phyloP scores from a whole-genome alignment of 768 basidiomycete genomes.

The Pleurotus cornucopiae region DNA sequence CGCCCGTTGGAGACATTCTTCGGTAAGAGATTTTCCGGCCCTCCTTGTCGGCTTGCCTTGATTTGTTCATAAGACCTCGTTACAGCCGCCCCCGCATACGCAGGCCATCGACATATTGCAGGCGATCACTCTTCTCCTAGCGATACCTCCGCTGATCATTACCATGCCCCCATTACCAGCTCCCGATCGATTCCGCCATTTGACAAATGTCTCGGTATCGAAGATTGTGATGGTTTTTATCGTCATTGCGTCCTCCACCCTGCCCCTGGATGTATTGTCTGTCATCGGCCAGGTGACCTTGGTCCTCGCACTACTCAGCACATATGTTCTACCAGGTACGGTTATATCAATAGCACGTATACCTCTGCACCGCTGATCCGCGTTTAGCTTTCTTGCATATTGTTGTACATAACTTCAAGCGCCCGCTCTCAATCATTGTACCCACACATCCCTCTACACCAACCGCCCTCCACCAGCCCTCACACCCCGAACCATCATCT shows the following conservation, averaged over 20 bases:
- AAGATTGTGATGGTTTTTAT: slow-evolving; percentile 36
- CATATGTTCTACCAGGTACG: slow-evolving; percentile 62
- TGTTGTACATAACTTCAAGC: slow-evolving; percentile 76
- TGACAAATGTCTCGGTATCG: slow-evolving; percentile 40
- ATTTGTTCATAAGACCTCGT: slow-evolving; percentile 11
- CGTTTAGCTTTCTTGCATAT: slow-evolving; percentile 68
- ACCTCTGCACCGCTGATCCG: background rate
- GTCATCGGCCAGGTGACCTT: slow-evolving; percentile 46
- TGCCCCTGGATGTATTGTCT: slow-evolving; percentile 32
- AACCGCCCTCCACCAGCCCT: slow-evolving; percentile 28
- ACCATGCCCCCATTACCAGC: slow-evolving; percentile 51
- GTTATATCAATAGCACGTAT: background rate
- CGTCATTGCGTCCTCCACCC: slow-evolving; percentile 40
- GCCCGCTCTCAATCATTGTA: slow-evolving; percentile 80
- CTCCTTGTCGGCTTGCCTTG: slow-evolving; percentile 5
- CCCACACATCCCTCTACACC: slow-evolving; percentile 29
- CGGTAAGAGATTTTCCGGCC: slow-evolving; percentile 18
- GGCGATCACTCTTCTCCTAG: slow-evolving; percentile 49
- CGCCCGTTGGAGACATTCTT: slow-evolving; percentile 38
- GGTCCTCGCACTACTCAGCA: slow-evolving; percentile 46
- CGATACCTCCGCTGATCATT: slow-evolving; percentile 55
- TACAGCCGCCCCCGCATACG: slow-evolving; percentile 17
- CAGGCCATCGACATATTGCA: slow-evolving; percentile 39
- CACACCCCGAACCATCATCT: slow-evolving; percentile 13
- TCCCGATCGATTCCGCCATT: slow-evolving; percentile 34